Evolutionary conservation across 257 asterid species (phyloP).

Genomic region (Petunia secreta): DNA sequence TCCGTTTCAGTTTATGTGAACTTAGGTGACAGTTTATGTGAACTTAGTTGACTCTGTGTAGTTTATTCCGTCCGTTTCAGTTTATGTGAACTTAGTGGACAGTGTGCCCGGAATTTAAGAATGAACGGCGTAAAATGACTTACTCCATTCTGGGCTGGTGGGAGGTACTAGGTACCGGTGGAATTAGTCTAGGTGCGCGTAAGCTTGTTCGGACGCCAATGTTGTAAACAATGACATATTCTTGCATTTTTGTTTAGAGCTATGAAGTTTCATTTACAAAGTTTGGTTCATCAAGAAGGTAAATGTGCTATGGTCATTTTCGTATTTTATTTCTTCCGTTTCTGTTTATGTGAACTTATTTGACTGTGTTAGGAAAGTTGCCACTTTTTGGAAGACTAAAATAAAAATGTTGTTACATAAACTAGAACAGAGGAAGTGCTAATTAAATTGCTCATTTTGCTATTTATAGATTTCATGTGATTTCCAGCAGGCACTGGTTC

Average conservation of each 20-base stretch:
- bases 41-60: background rate
- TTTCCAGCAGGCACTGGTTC: slow-evolving; percentile 79
- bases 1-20: background rate
- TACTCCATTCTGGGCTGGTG: too few relatives aligned
- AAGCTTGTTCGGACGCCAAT: background rate
- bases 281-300: slow-evolving; percentile 40
- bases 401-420: background rate
- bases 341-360: background rate
- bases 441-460: slow-evolving; percentile 38
- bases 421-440: slow-evolving; percentile 25
- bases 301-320: background rate
- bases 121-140: background rate
- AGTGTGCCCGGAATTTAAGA: background rate
- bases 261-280: slow-evolving; percentile 54
- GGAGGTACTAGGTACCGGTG: too few relatives aligned
- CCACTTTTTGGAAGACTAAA: background rate
- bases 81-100: slow-evolving; percentile 43
- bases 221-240: background rate
- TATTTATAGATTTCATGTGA: slow-evolving; percentile 54
- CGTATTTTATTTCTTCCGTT: background rate
- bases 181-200: background rate
- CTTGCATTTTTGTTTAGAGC: slow-evolving; percentile 50
- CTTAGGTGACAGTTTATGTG: background rate
- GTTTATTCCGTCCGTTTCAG: background rate
- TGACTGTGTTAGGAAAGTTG: background rate